Base-by-base conservation (phyloP, 257 asterid species). In the Parsonsia alboflavescens region DNA sequence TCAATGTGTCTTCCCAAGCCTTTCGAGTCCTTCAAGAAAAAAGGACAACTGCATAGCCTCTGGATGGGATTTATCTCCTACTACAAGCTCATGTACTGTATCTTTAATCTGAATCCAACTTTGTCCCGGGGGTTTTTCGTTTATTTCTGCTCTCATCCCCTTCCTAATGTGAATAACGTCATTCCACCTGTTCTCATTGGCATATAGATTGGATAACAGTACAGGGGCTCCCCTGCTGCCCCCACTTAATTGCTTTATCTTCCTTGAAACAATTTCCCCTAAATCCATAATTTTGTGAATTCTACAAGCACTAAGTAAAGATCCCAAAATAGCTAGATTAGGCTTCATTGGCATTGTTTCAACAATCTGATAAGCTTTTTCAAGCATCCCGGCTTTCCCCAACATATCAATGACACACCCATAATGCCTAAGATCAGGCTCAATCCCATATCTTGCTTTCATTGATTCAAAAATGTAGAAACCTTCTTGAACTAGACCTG, bases 401-500 rank as follows among this genome's bases (percentile, higher is more conserved):
- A 84, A 70, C 30, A 85, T 85, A 76, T 88, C 92, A 33, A 88
- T 82, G 10, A 84, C 44, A 76, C 92, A 88, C 59, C 89, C 90
- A 57, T 84, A 88, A 68, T 88, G 92, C 66, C 82, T 78, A 48
- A 84, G 84, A 64, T 82, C 77, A 21, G 86, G 90, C 74, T 80
- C 69, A 65, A 88, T 80, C 52, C 70, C 71, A 62, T 88, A 74
- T 59, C 50, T 72, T 59, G 58, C 36, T 17, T 59, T 72, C 87
- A 88, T 82, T 12, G 73, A 82, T 77, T 85, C 84, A 44, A 85
- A 88, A 52, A 84, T 73, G 75, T 48, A 33, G 53, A 82, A 70
- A 21, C 92, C 92, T 82, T 85, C 86, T 63, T 84, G 77, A 54
- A 87, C 82, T 22, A 85, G 71, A 33, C 90, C 92, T 0, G 87